These are phyloP conservation scores for Pelargonium cotyledonis DNA, from an alignment of 441 rosid genomes.

Conservation along the genomic window DNA sequence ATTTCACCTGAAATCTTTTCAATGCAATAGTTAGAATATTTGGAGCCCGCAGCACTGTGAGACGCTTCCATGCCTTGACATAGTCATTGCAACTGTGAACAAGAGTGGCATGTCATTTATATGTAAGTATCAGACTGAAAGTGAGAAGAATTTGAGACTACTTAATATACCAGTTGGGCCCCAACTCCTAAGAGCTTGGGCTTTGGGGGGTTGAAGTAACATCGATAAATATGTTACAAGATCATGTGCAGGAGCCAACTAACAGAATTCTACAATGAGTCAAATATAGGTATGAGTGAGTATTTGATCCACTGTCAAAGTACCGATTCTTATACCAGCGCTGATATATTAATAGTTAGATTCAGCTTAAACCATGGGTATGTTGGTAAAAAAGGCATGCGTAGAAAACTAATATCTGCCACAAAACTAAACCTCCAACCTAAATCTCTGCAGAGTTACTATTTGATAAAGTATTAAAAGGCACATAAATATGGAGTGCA, in stretches of 20 bases:
- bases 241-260: background rate
- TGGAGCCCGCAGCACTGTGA: slow-evolving; percentile 61
- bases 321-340: background rate
- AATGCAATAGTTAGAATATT: slow-evolving; percentile 90
- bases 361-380: background rate
- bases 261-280: background rate
- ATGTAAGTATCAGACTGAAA: too few species aligned
- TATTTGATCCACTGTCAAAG: background rate
- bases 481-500: background rate
- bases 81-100: slow-evolving; percentile 62
- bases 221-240: background rate
- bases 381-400: background rate
- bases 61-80: slow-evolving; percentile 94
- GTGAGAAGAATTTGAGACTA: too few species aligned
- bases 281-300: background rate
- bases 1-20: slow-evolving; percentile 86
- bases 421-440: background rate
- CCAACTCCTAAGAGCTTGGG: too few species aligned
- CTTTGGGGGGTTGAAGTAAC: too few species aligned
- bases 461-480: background rate
- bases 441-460: background rate
- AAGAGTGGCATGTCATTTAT: slow-evolving; percentile 14
- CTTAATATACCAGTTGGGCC: too few species aligned
- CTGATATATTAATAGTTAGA: background rate
- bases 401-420: background rate